Percentiles rank a stretch among this genome's conserved stretches.
These are phyloP conservation scores for Suillus subalutaceus DNA, from an alignment of 768 basidiomycete species.

Conservation along the genomic window DNA sequence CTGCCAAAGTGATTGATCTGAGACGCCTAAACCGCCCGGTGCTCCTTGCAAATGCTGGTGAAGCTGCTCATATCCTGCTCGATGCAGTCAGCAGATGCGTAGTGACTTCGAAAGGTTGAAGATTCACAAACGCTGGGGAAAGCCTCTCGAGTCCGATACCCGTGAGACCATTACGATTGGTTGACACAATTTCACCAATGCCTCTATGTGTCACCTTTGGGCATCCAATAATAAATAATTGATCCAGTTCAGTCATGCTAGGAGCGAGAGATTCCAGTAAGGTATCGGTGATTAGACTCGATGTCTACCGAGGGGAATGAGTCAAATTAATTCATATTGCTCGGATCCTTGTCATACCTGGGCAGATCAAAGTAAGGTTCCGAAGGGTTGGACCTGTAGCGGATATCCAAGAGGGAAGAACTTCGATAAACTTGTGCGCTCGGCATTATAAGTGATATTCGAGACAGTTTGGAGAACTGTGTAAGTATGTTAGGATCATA, in stretches of 20 bases:
- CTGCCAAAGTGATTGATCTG: conserved; percentile 59
- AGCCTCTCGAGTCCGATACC: conserved; percentile 65
- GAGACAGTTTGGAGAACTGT: conserved; percentile 52
- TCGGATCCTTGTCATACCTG: conserved; percentile 46
- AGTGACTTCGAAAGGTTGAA: not conserved
- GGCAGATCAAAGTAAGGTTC: conserved; percentile 68
- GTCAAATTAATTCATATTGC: not conserved
- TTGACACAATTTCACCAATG: conserved; percentile 51
- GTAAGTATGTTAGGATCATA: conserved; percentile 57
- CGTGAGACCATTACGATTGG: conserved; percentile 49
- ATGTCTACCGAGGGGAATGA: conserved; percentile 42
- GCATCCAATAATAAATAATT: conserved; percentile 68
- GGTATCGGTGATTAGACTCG: conserved; percentile 59
- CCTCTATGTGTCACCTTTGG: conserved; percentile 67
- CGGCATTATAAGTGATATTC: conserved; percentile 78
- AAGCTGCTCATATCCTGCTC: conserved; percentile 58
- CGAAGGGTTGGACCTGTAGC: conserved; percentile 48
- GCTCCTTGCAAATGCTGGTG: conserved; percentile 37
- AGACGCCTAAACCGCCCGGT: conserved; percentile 46
- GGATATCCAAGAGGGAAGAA: conserved; percentile 54
- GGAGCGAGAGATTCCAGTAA: conserved; percentile 54
- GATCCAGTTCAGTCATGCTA: conserved; percentile 51
- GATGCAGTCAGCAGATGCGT: conserved; percentile 9
- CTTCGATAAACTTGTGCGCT: conserved; percentile 51
- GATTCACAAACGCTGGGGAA: conserved; percentile 59